Conservation (phyloP, 106 monocot genomes). For the Dendrobium huoshanense region DNA sequence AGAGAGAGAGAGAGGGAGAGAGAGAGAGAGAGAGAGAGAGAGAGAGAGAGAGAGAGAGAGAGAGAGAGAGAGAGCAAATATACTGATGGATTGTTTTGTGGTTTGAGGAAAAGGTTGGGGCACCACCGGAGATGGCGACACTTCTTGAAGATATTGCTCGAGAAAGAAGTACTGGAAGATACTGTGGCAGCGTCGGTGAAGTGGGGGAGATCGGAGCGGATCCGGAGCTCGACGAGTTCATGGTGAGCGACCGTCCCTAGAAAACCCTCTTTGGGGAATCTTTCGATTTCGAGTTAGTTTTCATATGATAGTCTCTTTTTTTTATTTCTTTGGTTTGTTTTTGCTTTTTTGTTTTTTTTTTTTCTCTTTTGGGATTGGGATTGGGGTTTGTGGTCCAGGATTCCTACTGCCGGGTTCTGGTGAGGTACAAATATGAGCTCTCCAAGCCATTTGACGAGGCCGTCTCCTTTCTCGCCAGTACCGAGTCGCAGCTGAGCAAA, state of each 20-base stretch:
- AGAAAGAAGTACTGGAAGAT: conserved; percentile 11
- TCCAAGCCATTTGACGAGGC: conserved; percentile 59
- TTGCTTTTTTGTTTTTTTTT: not conserved
- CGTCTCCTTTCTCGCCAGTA: conserved; percentile 39
- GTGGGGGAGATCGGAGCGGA: conserved; percentile 49
- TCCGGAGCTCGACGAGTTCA: conserved; percentile 96
- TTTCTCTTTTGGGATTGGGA: not conserved
- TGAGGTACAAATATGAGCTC: conserved; percentile 55
- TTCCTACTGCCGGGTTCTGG: conserved; percentile 42
- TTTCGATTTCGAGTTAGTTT: not conserved
- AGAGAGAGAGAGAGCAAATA: not conserved
- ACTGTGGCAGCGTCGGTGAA: not conserved
- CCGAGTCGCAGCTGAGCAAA: conserved; percentile 47
- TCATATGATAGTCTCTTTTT: not conserved
- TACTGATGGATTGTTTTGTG: not conserved
- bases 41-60: not conserved
- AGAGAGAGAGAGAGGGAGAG: conserved; percentile 3
- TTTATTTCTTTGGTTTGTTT: not conserved
- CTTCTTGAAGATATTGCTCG: conserved; percentile 65
- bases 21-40: not conserved
- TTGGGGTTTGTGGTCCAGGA: conserved; percentile 20
- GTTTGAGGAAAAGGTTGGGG: conserved; percentile 60
- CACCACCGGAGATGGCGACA: conserved; percentile 69
- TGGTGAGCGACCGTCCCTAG: conserved; percentile 32
- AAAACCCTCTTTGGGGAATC: not conserved